These are phyloP conservation scores for Blastobotrys americana DNA, from an alignment of 805 yeast genomes.

Conservation along the genomic window DNA sequence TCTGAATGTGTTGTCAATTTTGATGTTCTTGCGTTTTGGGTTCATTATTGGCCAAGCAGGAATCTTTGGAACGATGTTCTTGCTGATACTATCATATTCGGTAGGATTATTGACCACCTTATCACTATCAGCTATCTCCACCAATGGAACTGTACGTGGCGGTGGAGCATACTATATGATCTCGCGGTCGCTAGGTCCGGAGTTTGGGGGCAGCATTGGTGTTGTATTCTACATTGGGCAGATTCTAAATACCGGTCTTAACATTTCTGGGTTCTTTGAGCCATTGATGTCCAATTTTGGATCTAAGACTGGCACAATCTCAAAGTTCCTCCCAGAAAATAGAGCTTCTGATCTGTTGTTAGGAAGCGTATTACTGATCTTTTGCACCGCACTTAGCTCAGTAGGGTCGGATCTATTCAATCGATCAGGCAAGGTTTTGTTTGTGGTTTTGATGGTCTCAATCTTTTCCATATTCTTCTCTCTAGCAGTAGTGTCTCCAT, in stretches of 20 bases:
- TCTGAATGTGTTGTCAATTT: constrained; percentile 82
- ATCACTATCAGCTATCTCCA: constrained; percentile 90
- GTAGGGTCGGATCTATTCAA: constrained; percentile 21
- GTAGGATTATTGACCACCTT: constrained; percentile 81
- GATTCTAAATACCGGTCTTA: constrained; percentile 81
- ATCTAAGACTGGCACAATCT: constrained; percentile 45
- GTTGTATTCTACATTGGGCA: constrained; percentile 92
- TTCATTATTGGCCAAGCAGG: constrained; percentile 95
- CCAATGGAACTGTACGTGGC: constrained; percentile 95
- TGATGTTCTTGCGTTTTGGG: constrained; percentile 94
- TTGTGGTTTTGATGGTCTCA: constrained; percentile 18
- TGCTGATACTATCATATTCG: constrained; percentile 64
- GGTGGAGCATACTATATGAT: constrained; percentile 99
- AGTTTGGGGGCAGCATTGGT: constrained; percentile 97
- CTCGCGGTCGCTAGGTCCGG: constrained; percentile 91
- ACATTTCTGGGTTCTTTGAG: constrained; percentile 92
- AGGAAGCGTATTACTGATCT: constrained; percentile 47
- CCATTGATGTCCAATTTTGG: constrained; percentile 83
- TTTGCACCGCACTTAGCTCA: constrained; percentile 19
- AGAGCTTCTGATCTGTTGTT: constrained; percentile 63
- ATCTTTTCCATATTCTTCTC: constrained; percentile 58
- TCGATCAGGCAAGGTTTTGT: constrained; percentile 18
- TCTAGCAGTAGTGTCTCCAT: constrained; percentile 57
- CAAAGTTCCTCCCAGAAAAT: constrained; percentile 57
- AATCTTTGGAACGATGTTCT: constrained; percentile 60